These are phyloP conservation scores for Phoenix roebelenii DNA, from an alignment of 176 grass and related monocot species.

Conservation along the genomic window DNA sequence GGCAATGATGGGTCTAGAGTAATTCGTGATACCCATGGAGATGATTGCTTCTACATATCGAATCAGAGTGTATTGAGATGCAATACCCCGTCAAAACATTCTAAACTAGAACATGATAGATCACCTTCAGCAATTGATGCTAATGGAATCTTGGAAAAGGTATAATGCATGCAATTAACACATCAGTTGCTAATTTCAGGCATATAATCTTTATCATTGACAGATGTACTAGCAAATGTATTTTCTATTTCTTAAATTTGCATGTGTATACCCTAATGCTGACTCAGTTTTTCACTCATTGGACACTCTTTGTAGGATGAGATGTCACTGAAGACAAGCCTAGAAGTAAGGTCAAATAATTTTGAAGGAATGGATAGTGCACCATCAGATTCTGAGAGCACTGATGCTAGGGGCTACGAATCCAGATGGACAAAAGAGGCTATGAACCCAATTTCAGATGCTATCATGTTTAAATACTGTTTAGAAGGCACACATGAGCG, in stretches of 20 bases:
- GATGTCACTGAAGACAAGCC: constrained; percentile 19
- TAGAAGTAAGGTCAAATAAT: constrained; percentile 35
- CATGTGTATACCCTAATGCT: too few relatives aligned
- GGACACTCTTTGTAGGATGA: constrained; percentile 4
- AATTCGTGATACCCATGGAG: constrained; percentile 29
- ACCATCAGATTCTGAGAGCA: constrained; percentile 56
- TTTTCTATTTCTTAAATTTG: too few relatives aligned
- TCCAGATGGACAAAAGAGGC: constrained; percentile 42
- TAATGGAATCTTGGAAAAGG: constrained; percentile 31
- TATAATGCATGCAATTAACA: constrained; percentile 15
- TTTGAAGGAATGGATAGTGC: constrained; percentile 38
- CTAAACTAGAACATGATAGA: constrained; percentile 32
- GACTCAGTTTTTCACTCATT: too few relatives aligned
- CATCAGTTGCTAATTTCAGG: background rate
- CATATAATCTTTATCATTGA: too few relatives aligned
- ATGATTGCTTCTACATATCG: constrained; percentile 18
- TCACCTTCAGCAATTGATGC: constrained; percentile 4
- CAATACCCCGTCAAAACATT: constrained; percentile 26
- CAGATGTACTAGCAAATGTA: too few relatives aligned
- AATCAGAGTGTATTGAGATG: constrained; percentile 23
- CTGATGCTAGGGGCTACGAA: constrained; percentile 41
- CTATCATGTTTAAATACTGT: constrained; percentile 80
- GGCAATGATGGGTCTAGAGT: constrained; percentile 24
- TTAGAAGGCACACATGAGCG: constrained; percentile 55
- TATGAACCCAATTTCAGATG: constrained; percentile 35